These are phyloP conservation scores for Vanilla planifolia DNA, from an alignment of 106 monocot genomes.

Conservation along the genomic window DNA sequence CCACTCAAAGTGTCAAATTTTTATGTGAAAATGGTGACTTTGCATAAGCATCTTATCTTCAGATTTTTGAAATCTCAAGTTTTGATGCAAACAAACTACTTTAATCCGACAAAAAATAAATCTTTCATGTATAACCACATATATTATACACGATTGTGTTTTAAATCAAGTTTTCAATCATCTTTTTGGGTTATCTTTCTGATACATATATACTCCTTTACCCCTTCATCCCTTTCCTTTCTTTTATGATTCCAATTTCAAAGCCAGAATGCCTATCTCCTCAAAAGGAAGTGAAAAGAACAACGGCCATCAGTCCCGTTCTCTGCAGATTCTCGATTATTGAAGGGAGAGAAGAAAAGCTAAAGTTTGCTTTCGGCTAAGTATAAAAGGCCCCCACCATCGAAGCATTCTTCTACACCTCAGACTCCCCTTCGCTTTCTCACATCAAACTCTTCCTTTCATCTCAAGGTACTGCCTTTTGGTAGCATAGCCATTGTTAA, in stretches of 20 bases:
- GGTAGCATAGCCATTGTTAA: background rate
- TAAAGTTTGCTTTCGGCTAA: background rate
- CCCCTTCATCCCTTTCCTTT: background rate
- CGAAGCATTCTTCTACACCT: background rate
- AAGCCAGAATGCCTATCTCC: constrained; percentile 1
- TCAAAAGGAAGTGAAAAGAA: background rate
- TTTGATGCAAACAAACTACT: background rate
- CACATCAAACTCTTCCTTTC: background rate
- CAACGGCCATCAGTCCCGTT: background rate
- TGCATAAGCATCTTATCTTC: no score
- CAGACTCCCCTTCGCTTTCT: background rate
- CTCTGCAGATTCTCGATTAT: constrained; percentile 6
- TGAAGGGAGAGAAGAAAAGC: constrained; percentile 6
- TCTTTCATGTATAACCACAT: background rate
- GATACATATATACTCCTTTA: background rate
- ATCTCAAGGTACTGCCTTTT: no score
- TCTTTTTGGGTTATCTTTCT: background rate
- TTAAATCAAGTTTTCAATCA: background rate
- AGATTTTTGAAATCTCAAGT: background rate
- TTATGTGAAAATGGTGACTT: no score
- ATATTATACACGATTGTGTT: background rate
- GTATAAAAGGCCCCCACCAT: constrained; percentile 1
- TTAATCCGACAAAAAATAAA: background rate
- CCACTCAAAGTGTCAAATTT: no score
- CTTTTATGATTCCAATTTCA: background rate